Base-by-base conservation (phyloP, 371 early-diverging fungal species). In the Mucor sp. region DNA sequence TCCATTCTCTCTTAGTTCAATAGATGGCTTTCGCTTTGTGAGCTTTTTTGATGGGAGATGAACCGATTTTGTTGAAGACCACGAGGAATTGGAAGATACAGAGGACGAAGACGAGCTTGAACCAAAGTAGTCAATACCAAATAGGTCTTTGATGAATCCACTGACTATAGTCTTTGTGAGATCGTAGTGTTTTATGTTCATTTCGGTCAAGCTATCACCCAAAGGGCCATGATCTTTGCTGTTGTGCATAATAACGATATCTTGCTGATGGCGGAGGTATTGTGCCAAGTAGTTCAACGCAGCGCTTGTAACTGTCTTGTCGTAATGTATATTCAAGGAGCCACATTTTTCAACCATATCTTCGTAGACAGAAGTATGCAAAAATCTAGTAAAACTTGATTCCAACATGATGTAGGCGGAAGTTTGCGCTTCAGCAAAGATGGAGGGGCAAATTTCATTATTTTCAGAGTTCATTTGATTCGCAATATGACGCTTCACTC, bases 351-450 rank as follows among this genome's bases (percentile, higher is more conserved):
- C n/a, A 0, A 74, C 41, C 80, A 83, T 78, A 12, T 69, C 72
- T 30, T 77, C 47, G 57, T 74, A 81, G 0, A 60, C 61, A 8
- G 57, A 32, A 1, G 73, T 67, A 11, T 62, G 61, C 14, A 71
- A 28, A 55, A 86, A 87, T 17, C 76, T 72, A 30, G 72, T 62
- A 53, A 80, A 87, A 28, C 84, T 79, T 23, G 70, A 58, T 55
- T 87, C 87, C 27, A 87, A 62, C 27, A 87, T 56, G 4, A 61
- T 47, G 48, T 84, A 82, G 0, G 84, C 76, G 1, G 81, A 83
- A 17, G 67, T 58, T 43, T 85, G 83, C 19, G 87, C 86, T 25
- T 73, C 74, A 50, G 67, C 67, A 65, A 87, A 87, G 28, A 80
- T 79, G 1, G 60, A 30, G 3, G 48, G 6, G 21, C 19, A 11